Base-by-base conservation (phyloP, 2,329 filamentous ascomycete genomes). In the Talaromyces sp. region DNA sequence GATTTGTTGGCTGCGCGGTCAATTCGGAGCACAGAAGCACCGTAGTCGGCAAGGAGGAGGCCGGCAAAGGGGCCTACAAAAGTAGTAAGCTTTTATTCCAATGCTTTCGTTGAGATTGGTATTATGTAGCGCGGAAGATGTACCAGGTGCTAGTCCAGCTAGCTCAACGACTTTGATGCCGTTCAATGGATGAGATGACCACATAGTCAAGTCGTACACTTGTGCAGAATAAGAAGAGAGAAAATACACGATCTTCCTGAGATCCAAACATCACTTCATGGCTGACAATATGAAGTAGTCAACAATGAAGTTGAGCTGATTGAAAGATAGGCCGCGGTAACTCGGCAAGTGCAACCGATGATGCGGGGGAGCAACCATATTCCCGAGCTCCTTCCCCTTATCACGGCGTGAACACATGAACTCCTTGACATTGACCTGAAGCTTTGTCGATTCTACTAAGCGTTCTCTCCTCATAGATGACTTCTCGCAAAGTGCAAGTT, bases 1-100 rank as follows among this genome's bases (percentile, higher is more conserved):
- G 73, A 67, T 13, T 72, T 64, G 17, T 77, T 69, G 69, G 74
- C 76, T 79, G 74, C 78, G 73, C 83, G 90, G 82, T 98, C 94
- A 77, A 98, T 84, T 72, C 94, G 92, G 17, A 98, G 85, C 72
- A 97, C 91, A 5, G 88, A 88, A 63, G 94, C 94, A 73, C 94
- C 94, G 69, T 92, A 92, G 79, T 97, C 93, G 71, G 93, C 89
- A 68, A 97, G 89, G 60, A 97, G 86, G 74, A 97, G 86, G 72
- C 93, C 93, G 59, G 92, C 90, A 76, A 95, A 97, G 51, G 93
- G 93, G 29, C 90, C 93, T 93, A 69, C 47, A 25, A 22, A 34
- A 58, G 34, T 34, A 43, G 59, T 71, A 65, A 68, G 58, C 19
- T n/a, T 47, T 22, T n/a, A 47, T 47, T n/a, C 34, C n/a, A 19